Conservation (phyloP, 2,329 filamentous ascomycete species). For the Alternaria alternata region DNA sequence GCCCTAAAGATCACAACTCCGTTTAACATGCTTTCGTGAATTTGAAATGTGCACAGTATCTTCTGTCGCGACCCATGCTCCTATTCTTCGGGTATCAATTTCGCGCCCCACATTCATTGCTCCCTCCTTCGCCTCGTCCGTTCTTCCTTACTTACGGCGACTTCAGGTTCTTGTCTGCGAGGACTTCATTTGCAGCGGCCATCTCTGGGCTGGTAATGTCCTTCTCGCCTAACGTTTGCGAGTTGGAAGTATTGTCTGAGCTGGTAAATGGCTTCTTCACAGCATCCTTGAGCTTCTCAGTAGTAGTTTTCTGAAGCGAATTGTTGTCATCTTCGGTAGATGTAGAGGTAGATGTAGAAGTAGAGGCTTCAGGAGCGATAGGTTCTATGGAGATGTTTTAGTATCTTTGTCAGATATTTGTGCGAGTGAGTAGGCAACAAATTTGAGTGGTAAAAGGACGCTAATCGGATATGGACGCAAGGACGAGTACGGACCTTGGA, state of each 20-base stretch:
- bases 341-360: background rate
- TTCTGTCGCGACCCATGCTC: background rate
- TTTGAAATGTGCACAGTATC: background rate
- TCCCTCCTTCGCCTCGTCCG: background rate
- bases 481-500: slow-evolving; percentile 10
- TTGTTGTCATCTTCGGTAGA: background rate
- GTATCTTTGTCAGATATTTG: background rate
- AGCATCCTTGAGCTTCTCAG: slow-evolving; percentile 16
- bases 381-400: slow-evolving; percentile 9
- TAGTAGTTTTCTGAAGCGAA: slow-evolving; percentile 1
- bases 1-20: background rate
- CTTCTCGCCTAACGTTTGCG: slow-evolving; percentile 4
- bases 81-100: background rate
- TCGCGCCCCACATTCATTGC: background rate
- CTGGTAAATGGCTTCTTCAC: slow-evolving; percentile 18
- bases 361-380: background rate
- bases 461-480: background rate
- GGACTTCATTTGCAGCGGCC: slow-evolving; percentile 18
- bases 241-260: background rate
- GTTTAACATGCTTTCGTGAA: background rate
- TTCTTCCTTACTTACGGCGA: slow-evolving; percentile 1
- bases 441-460: background rate
- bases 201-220: slow-evolving; percentile 11
- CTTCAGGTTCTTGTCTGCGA: slow-evolving; percentile 10
- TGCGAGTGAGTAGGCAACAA: background rate